phyloP scores from a whole-genome alignment of 2,329 filamentous ascomycete species.

The Phoma sp. region DNA sequence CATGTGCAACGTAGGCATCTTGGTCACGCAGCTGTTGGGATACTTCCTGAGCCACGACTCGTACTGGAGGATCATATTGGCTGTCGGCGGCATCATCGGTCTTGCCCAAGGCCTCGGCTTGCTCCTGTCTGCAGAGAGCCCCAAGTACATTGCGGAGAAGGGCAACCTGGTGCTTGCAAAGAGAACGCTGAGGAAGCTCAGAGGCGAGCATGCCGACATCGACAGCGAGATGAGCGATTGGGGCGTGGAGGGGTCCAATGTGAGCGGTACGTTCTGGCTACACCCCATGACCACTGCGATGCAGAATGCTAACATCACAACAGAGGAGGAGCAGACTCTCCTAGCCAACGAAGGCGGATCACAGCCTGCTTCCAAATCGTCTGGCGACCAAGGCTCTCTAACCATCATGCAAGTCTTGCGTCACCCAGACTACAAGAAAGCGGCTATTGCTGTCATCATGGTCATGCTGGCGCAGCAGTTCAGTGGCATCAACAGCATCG shows the following conservation, averaged over 20 bases:
- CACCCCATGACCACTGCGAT: no score
- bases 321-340: slow-evolving; percentile 74
- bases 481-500: slow-evolving; percentile 90
- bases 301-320: slow-evolving; percentile 18
- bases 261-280: slow-evolving; percentile 31
- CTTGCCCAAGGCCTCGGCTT: slow-evolving; percentile 71
- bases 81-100: slow-evolving; percentile 72
- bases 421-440: slow-evolving; percentile 75
- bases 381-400: slow-evolving; percentile 45
- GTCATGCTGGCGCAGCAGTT: slow-evolving; percentile 94
- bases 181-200: slow-evolving; percentile 73
- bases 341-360: slow-evolving; percentile 55
- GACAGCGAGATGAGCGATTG: slow-evolving; percentile 71
- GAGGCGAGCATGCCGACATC: slow-evolving; percentile 72
- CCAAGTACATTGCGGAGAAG: slow-evolving; percentile 80
- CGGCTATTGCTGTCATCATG: slow-evolving; percentile 86
- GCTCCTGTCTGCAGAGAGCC: slow-evolving; percentile 79
- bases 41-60: slow-evolving; percentile 83
- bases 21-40: slow-evolving; percentile 81
- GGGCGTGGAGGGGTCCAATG: slow-evolving; percentile 43
- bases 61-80: slow-evolving; percentile 85
- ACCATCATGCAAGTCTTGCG: slow-evolving; percentile 64
- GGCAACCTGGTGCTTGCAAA: slow-evolving; percentile 67
- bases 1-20: slow-evolving; percentile 89
- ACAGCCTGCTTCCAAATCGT: slow-evolving; percentile 30